Evolutionary conservation across 2,329 filamentous ascomycete genomes (phyloP).

Genomic region (Xylaria sp.): DNA sequence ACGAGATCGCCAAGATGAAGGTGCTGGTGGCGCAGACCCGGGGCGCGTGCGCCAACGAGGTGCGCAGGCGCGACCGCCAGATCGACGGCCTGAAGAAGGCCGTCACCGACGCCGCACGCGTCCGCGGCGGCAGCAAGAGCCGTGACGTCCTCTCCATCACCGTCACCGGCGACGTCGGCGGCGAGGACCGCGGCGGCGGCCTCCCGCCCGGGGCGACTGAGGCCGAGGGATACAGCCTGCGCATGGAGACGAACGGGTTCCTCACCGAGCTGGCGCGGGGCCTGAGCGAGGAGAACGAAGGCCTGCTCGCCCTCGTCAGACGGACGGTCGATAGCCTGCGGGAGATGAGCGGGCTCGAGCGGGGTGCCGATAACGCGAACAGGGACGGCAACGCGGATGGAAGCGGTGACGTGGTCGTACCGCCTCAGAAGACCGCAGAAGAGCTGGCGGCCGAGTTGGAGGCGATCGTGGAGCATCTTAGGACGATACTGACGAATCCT

Average conservation of each 20-base stretch:
- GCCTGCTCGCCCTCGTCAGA: conserved; percentile 71
- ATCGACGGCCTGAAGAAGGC: conserved; percentile 88
- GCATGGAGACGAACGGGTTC: conserved; percentile 88
- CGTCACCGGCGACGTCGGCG: conserved; percentile 60
- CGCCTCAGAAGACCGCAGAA: conserved; percentile 49
- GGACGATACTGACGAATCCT: conserved; percentile 86
- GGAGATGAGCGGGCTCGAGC: conserved; percentile 64
- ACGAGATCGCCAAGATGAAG: conserved; percentile 81
- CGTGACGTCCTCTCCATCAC: conserved; percentile 59
- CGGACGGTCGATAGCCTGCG: conserved; percentile 72
- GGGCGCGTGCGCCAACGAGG: conserved; percentile 84
- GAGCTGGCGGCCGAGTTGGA: conserved; percentile 78
- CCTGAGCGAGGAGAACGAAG: conserved; percentile 90
- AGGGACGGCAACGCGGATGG: conserved; percentile 11
- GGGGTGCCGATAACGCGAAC: conserved; percentile 27
- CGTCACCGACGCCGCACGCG: conserved; percentile 70
- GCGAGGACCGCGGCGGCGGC: conserved; percentile 33
- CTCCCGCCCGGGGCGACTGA: conserved; percentile 38
- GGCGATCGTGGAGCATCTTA: conserved; percentile 76
- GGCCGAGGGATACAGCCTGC: conserved; percentile 68
- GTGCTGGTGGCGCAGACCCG: conserved; percentile 80
- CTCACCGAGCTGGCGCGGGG: conserved; percentile 81
- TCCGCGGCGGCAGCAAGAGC: conserved; percentile 58
- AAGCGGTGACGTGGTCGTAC: conserved; percentile 8
- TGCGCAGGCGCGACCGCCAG: conserved; percentile 86